Base-by-base conservation (phyloP, 2,329 filamentous ascomycete species). In the Verticillium isaacii region DNA sequence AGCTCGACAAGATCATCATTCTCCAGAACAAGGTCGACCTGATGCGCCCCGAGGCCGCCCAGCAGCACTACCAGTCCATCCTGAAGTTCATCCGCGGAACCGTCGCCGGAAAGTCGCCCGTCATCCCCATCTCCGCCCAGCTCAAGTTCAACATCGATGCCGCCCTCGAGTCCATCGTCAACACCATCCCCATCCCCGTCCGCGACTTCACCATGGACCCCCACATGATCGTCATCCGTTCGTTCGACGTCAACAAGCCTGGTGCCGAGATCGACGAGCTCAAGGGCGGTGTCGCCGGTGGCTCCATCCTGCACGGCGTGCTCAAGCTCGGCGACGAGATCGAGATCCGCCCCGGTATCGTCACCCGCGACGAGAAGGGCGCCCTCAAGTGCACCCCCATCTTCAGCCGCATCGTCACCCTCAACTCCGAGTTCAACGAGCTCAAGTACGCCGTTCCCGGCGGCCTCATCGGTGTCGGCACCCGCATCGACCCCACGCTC, bases 141-240 rank as follows among this genome's bases (percentile, higher is more conserved):
- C 85, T 99, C 72, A 98, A 98, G 84, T 96, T 97, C 88, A 99
- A 99, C 83, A 97, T 99, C 74, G 95, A 99, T 76, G 93, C 94
- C 68, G 91, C 98, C 79, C 96, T 96, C 80, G 94, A 99, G 79
- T 89, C 93, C 71, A 91, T 99, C 67, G 92, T 97, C 77, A 93
- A 92, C 74, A 96, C 92, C 71, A 97, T 99, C 70, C 95, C 95
- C 32, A 89, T 98, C 11, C 95, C 95, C 17, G 80, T 90, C 64
- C 87, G 95, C 77, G 93, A 98, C 77, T 98, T 99, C 82, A 88
- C 88, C 68, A 87, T 90, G 70, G 91, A 94, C 68, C 95, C 95
- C 54, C 93, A 97, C 80, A 97, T 99, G 92, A 99, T 99, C 72
- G 89, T 99, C 74, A 99, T 99, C 77, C 92, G 95, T 77, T 98